A percentile compares a stretch with the other conserved stretches of the same genome.
Evolutionary conservation across 768 basidiomycete species (phyloP).

Genomic region (Xerocomellus amylosporus): DNA sequence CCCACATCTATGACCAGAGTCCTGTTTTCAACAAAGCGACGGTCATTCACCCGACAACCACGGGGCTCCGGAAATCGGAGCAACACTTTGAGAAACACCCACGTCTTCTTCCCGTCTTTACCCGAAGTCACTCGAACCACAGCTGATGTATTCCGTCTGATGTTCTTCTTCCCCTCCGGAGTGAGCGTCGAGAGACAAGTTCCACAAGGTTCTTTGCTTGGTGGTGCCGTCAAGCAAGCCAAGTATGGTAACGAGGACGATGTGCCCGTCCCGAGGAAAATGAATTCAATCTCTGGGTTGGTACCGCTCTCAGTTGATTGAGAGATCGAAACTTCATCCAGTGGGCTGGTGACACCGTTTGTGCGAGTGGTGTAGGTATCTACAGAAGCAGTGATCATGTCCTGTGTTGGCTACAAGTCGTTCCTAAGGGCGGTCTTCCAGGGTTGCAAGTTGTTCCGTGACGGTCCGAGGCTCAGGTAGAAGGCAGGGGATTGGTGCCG

Average conservation of each 20-base stretch:
- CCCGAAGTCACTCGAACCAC: conserved; percentile 49
- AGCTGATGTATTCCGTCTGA: conserved; percentile 78
- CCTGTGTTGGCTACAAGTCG: not conserved
- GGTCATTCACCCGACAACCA: conserved; percentile 3
- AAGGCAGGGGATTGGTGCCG: not conserved
- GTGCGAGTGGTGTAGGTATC: not conserved
- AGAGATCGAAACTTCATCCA: not conserved
- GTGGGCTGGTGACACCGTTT: not conserved
- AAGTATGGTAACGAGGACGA: conserved; percentile 69
- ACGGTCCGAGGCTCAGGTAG: not conserved
- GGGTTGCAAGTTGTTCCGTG: not conserved
- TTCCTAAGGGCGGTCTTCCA: not conserved
- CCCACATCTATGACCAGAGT: conserved; percentile 83
- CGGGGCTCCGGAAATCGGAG: not conserved
- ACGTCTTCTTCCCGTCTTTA: conserved; percentile 47
- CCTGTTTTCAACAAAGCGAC: conserved; percentile 34
- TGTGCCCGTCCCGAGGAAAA: conserved; percentile 83
- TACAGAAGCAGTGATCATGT: conserved; percentile 1
- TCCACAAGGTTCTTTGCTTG: conserved; percentile 48
- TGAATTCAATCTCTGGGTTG: conserved; percentile 49
- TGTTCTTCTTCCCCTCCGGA: conserved; percentile 77
- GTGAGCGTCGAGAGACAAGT: conserved; percentile 67
- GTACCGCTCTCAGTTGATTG: not conserved
- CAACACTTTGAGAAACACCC: conserved; percentile 31
- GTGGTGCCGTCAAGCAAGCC: conserved; percentile 72